These are phyloP conservation scores for Boletales sp. DNA, from an alignment of 768 basidiomycete species.

Conservation along the genomic window DNA sequence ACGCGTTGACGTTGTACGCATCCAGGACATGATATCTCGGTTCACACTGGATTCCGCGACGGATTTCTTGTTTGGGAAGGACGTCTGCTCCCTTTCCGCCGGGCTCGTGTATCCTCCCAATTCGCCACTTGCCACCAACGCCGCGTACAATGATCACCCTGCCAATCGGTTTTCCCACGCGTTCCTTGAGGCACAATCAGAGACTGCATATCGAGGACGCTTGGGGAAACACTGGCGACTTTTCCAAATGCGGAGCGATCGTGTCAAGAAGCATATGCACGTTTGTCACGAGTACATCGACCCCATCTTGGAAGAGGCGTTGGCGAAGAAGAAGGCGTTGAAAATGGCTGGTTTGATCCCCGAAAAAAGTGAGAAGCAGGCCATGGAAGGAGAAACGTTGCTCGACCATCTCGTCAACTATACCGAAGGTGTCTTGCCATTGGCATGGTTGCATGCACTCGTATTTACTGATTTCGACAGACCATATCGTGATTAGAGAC, in stretches of 20 bases:
- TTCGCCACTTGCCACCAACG: slow-evolving; percentile 8
- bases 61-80: slow-evolving; percentile 52
- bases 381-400: slow-evolving; percentile 25
- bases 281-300: slow-evolving; percentile 50
- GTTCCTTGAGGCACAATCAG: slow-evolving; percentile 47
- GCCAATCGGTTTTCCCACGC: slow-evolving; percentile 45
- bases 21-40: slow-evolving; percentile 48
- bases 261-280: slow-evolving; percentile 40
- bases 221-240: slow-evolving; percentile 49
- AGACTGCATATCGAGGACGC: slow-evolving; percentile 36
- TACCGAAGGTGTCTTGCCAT: slow-evolving; percentile 21
- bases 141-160: slow-evolving; percentile 24
- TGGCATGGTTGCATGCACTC: neutral
- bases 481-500: slow-evolving; percentile 31
- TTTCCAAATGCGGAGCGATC: slow-evolving; percentile 49
- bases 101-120: slow-evolving; percentile 46
- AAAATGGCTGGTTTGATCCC: slow-evolving; percentile 19
- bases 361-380: slow-evolving; percentile 5
- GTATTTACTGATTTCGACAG: slow-evolving; percentile 9
- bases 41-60: slow-evolving; percentile 61
- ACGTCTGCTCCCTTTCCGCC: slow-evolving; percentile 44
- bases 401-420: slow-evolving; percentile 29
- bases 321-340: slow-evolving; percentile 35
- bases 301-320: slow-evolving; percentile 48
- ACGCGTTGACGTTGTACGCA: neutral